Percentiles rank a stretch among this genome's conserved stretches.
Evolutionary conservation across 2,329 filamentous ascomycete species (phyloP).

Genomic region (Hypoxylon sp.): DNA sequence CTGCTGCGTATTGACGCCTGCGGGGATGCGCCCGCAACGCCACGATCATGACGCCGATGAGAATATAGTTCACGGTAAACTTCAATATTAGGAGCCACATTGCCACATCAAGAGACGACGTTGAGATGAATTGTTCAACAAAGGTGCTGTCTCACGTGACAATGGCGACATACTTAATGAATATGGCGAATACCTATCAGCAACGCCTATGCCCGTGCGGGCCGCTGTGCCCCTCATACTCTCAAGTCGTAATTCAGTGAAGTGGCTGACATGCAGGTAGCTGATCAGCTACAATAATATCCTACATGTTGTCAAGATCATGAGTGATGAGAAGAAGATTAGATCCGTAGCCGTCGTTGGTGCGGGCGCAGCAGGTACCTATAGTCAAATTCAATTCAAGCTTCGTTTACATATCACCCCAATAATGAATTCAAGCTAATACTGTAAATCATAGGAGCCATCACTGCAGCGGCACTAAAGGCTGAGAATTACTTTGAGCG

Average conservation of each 20-base stretch:
- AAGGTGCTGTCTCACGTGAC: constrained; percentile 34
- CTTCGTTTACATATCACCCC: constrained; percentile 1
- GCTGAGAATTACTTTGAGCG: constrained; percentile 61
- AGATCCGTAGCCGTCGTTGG: constrained; percentile 62
- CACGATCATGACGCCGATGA: neutral
- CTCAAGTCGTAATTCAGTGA: neutral
- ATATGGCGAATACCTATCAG: constrained; percentile 35
- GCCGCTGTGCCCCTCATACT: constrained; percentile 28
- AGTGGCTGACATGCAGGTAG: neutral
- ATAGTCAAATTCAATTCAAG: neutral
- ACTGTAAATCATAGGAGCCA: constrained; percentile 56
- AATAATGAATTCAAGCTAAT: neutral
- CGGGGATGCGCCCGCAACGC: neutral
- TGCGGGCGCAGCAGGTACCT: constrained; percentile 60
- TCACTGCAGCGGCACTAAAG: constrained; percentile 63
- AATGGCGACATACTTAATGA: constrained; percentile 39
- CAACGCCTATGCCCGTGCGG: constrained; percentile 1
- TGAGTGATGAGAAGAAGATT: constrained; percentile 45
- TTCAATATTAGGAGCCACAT: neutral
- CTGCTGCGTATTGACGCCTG: neutral
- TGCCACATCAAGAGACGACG: neutral
- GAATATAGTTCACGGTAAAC: neutral
- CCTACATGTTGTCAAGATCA: constrained; percentile 38
- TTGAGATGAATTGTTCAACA: neutral
- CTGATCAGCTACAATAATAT: constrained; percentile 11